Conservation (phyloP, 805 yeast species). For the Barnettozyma sucrosica region DNA sequence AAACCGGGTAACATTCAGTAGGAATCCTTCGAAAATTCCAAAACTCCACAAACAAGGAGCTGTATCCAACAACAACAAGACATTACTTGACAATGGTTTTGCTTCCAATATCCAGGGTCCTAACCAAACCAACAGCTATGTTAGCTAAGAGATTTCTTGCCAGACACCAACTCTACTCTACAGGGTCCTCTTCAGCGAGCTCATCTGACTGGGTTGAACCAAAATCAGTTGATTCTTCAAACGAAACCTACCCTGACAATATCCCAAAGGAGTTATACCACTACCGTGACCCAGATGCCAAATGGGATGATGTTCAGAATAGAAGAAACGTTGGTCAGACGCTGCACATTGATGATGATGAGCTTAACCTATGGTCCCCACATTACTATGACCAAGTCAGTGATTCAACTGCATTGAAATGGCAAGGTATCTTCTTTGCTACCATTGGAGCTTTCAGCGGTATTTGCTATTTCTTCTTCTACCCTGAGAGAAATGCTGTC, state of each 20-base stretch:
- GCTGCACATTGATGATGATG: slow-evolving; percentile 63
- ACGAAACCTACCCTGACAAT: slow-evolving; percentile 41
- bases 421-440: slow-evolving; percentile 54
- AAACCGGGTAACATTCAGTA: not conserved
- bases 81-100: not conserved
- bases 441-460: slow-evolving; percentile 35
- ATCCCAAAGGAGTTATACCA: slow-evolving; percentile 56
- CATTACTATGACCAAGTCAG: slow-evolving; percentile 59
- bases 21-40: not conserved
- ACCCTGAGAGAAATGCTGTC: slow-evolving; percentile 66
- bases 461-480: slow-evolving; percentile 43
- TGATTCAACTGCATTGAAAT: slow-evolving; percentile 55
- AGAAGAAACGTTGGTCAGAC: slow-evolving; percentile 76
- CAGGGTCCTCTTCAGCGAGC: not conserved
- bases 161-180: not conserved
- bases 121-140: not conserved
- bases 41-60: not conserved
- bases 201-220: slow-evolving; percentile 2
- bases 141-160: not conserved
- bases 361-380: slow-evolving; percentile 82
- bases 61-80: not conserved
- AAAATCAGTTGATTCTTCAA: slow-evolving; percentile 2
- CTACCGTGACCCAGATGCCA: slow-evolving; percentile 61
- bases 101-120: not conserved
- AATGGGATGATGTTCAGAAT: slow-evolving; percentile 75